These are phyloP conservation scores for Pleodorina starrii DNA, from an alignment of 139 green algal species.

Conservation along the genomic window DNA sequence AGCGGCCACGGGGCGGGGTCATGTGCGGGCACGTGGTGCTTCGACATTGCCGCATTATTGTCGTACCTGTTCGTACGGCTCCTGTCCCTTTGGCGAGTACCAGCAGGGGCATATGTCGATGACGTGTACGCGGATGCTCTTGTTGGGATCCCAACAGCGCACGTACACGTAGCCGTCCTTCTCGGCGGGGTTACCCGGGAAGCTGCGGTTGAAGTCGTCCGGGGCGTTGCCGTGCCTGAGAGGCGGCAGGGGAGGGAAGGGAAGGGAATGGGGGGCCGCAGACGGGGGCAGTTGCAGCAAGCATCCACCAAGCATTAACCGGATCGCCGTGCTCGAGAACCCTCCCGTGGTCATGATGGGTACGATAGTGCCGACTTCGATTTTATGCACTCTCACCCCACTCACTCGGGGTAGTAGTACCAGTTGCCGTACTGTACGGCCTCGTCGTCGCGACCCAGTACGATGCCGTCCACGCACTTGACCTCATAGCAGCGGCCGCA, in stretches of 20 bases:
- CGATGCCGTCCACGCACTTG: slow-evolving; percentile 24
- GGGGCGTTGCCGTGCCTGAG: slow-evolving; percentile 12
- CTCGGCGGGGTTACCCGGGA: slow-evolving; percentile 42
- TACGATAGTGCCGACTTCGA: too few relatives aligned
- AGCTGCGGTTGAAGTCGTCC: slow-evolving; percentile 15
- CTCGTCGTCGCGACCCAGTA: slow-evolving; percentile 32
- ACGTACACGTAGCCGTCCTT: slow-evolving; percentile 38
- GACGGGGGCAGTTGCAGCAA: too few relatives aligned
- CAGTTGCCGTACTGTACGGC: slow-evolving; percentile 2
- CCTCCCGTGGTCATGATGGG: too few relatives aligned
- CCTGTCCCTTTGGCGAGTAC: slow-evolving; percentile 27
- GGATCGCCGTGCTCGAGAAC: too few relatives aligned
- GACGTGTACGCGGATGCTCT: slow-evolving; percentile 24
- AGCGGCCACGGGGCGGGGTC: too few relatives aligned
- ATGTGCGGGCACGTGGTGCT: too few relatives aligned
- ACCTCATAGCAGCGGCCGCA: slow-evolving; percentile 53
- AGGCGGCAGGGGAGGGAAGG: too few relatives aligned
- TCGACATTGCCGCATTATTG: too few relatives aligned
- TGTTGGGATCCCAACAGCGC: slow-evolving; percentile 33
- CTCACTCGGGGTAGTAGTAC: slow-evolving; percentile 48
- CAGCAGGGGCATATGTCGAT: slow-evolving; percentile 51
- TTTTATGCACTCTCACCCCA: too few relatives aligned
- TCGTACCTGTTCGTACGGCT: slow-evolving; percentile 36
- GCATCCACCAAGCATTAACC: too few relatives aligned
- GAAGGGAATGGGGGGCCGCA: too few relatives aligned